Evolutionary conservation across 164 flowering plant genomes (phyloP), one percentile per base, ranked within the genome.

Genomic region (Vitis labrusca): DNA sequence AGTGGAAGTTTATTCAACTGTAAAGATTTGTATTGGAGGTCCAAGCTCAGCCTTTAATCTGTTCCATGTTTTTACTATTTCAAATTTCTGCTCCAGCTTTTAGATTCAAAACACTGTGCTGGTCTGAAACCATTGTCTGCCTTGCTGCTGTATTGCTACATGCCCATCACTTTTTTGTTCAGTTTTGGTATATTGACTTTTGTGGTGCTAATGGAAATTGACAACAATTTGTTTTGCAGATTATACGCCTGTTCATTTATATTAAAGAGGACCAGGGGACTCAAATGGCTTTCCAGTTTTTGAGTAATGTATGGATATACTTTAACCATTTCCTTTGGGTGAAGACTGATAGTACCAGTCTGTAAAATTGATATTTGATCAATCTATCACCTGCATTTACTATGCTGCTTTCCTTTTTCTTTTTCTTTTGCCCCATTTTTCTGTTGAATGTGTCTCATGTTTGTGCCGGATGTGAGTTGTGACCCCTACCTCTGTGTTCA

Each of bases 231-330:
- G 15, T 71, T 77, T 74, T 80, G 84, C 95, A 96, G 99, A 85
- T 92, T 58, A 91, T 90, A 73, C 91, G 90, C 1, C 89, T 96
- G 57, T 96, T 93, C 78, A 70, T 80, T 44, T 85, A 87, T 73
- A 82, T 92, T 47, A 79, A 89, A 82, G 97, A 92, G 81, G 85
- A 84, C 66, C 78, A 91, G 74, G 99, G 95, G 66, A 74, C 73
- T 27, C 86, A 52, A 53, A 78, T 77, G 65, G 98, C 98, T 60
- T 93, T 90, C 75, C 86, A 88, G 75, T 96, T 92, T 78, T 68
- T 96, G 82, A 84, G 89, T 83, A 89, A 87, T 82, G 98, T 95
- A 88, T 60, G 94, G 3, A 16, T 50, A 37, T 60, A 23, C 53
- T 64, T 59, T 14, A 4, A 10, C 48, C 19, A 30, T n/a, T 61